Evolutionary conservation across 208 protist species (phyloP).

Genomic region (Acanthamoeba quina): DNA sequence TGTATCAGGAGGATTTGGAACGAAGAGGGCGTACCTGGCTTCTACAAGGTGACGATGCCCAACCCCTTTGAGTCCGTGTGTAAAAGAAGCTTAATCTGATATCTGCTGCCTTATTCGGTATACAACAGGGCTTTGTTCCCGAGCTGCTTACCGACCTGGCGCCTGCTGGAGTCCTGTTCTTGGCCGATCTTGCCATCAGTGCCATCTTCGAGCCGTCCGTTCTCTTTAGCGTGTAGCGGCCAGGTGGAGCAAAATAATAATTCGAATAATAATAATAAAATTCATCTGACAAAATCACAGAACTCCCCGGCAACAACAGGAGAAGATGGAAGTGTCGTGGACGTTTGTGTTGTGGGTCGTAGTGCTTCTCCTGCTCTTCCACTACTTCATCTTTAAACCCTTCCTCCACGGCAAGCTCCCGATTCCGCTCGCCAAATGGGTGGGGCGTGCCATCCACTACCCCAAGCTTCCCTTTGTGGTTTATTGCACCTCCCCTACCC

Average conservation of each 20-base stretch:
- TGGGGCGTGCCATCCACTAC: conserved; percentile 44
- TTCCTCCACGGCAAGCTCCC: conserved; percentile 68
- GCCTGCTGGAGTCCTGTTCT: background rate
- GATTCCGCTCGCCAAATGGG: conserved; percentile 42
- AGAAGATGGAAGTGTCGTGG: background rate
- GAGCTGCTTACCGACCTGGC: background rate
- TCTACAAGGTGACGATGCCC: background rate
- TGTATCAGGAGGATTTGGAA: conserved; percentile 5
- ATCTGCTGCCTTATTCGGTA: background rate
- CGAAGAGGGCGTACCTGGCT: background rate
- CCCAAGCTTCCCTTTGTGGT: conserved; percentile 73
- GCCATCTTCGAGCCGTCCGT: background rate
- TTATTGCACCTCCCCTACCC: background rate
- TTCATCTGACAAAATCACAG: background rate
- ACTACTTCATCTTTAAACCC: conserved; percentile 51
- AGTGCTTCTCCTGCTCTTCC: background rate
- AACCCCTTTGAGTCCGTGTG: too few species aligned
- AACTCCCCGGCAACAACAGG: background rate
- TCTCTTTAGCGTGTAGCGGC: background rate
- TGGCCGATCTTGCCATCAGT: background rate
- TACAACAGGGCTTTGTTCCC: background rate
- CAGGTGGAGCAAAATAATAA: background rate
- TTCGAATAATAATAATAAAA: background rate
- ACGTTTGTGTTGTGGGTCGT: background rate
- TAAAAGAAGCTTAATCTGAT: background rate